Evolutionary conservation across 345 rosid genomes (phyloP).

Genomic region (Acer yangbiense): DNA sequence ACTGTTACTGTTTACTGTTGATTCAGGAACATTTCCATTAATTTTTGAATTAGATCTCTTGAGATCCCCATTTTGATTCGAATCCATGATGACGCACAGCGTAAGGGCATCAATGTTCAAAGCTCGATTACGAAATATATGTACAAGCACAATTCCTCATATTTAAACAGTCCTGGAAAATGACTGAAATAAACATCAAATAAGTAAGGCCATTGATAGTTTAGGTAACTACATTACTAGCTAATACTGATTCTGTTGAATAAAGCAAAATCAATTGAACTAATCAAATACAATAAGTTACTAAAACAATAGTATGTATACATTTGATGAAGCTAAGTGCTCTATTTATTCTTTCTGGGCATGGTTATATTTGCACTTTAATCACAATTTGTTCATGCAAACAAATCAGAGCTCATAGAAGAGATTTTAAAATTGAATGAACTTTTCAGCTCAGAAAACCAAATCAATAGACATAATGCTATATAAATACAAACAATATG

Average conservation of each 20-base stretch:
- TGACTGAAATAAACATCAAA: neutral
- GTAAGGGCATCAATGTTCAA: conserved; percentile 22
- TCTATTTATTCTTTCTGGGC: too few relatives aligned
- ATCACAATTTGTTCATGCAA: too few relatives aligned
- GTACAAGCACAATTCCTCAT: neutral
- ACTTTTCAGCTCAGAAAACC: neutral
- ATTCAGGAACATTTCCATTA: conserved; percentile 28
- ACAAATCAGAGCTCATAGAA: too few relatives aligned
- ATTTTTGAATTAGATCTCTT: conserved; percentile 24
- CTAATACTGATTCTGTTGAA: neutral
- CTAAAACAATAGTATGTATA: too few relatives aligned
- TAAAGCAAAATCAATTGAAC: neutral
- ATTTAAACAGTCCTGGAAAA: neutral
- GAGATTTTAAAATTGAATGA: too few relatives aligned
- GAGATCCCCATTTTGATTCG: conserved; percentile 24
- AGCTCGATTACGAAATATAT: conserved; percentile 10
- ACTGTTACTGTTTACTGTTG: conserved; percentile 8
- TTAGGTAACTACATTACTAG: neutral
- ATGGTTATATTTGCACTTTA: too few relatives aligned
- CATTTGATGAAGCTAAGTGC: too few relatives aligned
- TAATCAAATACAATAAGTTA: neutral
- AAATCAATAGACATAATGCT: too few relatives aligned
- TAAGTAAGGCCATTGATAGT: neutral
- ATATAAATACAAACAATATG: neutral
- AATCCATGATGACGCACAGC: conserved; percentile 23